Evolutionary conservation across 208 protist genomes (phyloP), one percentile per base, ranked within the genome.

Genomic region (Leptomonas seymouri): DNA sequence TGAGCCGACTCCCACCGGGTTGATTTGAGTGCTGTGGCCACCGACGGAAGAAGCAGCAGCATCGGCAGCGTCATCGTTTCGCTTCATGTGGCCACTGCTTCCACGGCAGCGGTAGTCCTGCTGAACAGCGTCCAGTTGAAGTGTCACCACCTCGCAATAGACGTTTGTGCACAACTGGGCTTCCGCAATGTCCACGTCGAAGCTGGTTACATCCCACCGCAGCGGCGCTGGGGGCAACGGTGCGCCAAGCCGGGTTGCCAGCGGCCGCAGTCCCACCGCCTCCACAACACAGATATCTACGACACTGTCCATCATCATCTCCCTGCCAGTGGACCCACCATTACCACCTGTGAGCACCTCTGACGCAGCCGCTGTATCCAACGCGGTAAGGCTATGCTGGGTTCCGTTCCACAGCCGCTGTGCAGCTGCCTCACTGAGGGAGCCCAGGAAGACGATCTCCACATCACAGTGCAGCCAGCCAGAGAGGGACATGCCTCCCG

Each of bases 401-500:
- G 41, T 16, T 12, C 67, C 65, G 51, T 61, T 72, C 76, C 71
- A 82, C 50, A 82, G 62, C 48, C 60, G 68, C 54, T 74, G 66
- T 51, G 25, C 58, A n/a, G 46, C 58, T 2, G 54, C 65, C 55
- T 63, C 71, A n/a, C n/a, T 3, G n/a, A 75, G 30, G 16, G 61
- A 67, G 11, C 55, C 5, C 1, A 69, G 49, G 36, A 63, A 80
- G 16, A 62, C 41, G 28, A 67, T 54, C 49, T 70, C 71, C n/a
- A 84, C 72, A 59, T 80, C 78, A 55, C 82, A 84, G 65, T 87
- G 78, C 39, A 84, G 67, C 82, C 82, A 87, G 11, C 79, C 79
- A 20, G 61, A 39, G 23, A 48, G 56, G 50, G 64, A 36, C 31
- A 71, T 25, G 2, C 67, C 70, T 15, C 49, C 44, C 44, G 44